Evolutionary conservation across 495 filamentous ascomycete species (phyloP).

Genomic region (Lasiosphaeria ovina): DNA sequence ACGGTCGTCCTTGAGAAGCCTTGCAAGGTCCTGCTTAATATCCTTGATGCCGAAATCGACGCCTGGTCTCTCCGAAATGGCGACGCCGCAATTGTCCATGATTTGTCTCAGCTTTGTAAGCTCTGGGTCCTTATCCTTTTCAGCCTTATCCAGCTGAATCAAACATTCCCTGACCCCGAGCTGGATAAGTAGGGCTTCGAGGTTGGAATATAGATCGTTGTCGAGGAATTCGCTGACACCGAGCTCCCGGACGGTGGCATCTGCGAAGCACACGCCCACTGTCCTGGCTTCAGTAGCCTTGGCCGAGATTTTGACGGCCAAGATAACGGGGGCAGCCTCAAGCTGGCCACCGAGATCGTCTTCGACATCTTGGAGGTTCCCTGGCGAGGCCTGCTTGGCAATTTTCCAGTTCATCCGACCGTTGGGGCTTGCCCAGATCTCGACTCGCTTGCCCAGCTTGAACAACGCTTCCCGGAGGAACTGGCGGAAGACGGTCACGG

Average conservation of each 20-base stretch:
- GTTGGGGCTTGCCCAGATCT: constrained; percentile 77
- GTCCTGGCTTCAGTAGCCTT: constrained; percentile 80
- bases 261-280: constrained; percentile 96
- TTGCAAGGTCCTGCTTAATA: constrained; percentile 91
- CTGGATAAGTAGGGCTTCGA: constrained; percentile 94
- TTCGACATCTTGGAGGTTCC: constrained; percentile 95
- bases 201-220: constrained; percentile 97
- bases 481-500: constrained; percentile 87
- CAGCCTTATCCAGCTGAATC: constrained; percentile 65
- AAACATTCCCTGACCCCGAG: constrained; percentile 93
- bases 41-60: constrained; percentile 85
- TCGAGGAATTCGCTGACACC: constrained; percentile 97
- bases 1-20: constrained; percentile 81
- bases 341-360: constrained; percentile 88
- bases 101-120: constrained; percentile 82
- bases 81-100: constrained; percentile 87
- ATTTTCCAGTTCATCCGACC: constrained; percentile 87
- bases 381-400: constrained; percentile 86
- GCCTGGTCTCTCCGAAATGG: constrained; percentile 72
- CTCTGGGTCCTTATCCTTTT: constrained; percentile 80
- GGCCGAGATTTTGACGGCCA: constrained; percentile 88
- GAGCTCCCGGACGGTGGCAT: constrained; percentile 93
- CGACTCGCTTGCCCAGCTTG: constrained; percentile 81
- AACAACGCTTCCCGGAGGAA: constrained; percentile 94
- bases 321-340: constrained; percentile 86